phyloP scores from a whole-genome alignment of 805 yeast species.

The Nakazawaea anatomiae region DNA sequence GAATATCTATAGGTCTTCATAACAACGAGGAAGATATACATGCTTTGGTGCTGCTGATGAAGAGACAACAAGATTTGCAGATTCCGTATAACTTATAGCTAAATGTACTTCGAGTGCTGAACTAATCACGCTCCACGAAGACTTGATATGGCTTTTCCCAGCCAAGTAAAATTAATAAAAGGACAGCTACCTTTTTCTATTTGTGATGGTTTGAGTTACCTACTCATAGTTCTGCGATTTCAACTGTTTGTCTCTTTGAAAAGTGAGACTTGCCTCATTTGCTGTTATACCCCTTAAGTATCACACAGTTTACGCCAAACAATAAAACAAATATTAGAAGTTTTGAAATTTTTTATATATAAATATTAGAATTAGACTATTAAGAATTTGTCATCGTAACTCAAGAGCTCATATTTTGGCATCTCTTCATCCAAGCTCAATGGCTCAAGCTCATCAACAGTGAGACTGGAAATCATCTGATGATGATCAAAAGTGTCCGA shows the following conservation, averaged over 20 bases:
- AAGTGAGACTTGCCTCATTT: too few species aligned
- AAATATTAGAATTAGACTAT: not conserved
- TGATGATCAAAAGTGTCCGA: not conserved
- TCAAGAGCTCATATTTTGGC: not conserved
- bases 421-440: constrained; percentile 1
- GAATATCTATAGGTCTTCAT: constrained; percentile 1
- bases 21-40: not conserved
- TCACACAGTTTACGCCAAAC: too few species aligned
- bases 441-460: not conserved
- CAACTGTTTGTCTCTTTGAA: too few species aligned
- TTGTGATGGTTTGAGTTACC: too few species aligned
- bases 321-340: too few species aligned
- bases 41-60: not conserved
- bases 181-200: too few species aligned
- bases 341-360: not conserved
- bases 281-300: too few species aligned
- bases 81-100: not conserved
- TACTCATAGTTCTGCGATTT: too few species aligned
- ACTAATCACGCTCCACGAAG: too few species aligned
- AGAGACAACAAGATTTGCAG: not conserved
- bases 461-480: not conserved
- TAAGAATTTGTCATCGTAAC: not conserved
- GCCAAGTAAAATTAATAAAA: too few species aligned
- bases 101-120: not conserved
- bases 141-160: too few species aligned